Evolutionary conservation across 73 alveolate species (phyloP), one percentile per base, ranked within the genome.

Genomic region (Loxodes magnus): DNA sequence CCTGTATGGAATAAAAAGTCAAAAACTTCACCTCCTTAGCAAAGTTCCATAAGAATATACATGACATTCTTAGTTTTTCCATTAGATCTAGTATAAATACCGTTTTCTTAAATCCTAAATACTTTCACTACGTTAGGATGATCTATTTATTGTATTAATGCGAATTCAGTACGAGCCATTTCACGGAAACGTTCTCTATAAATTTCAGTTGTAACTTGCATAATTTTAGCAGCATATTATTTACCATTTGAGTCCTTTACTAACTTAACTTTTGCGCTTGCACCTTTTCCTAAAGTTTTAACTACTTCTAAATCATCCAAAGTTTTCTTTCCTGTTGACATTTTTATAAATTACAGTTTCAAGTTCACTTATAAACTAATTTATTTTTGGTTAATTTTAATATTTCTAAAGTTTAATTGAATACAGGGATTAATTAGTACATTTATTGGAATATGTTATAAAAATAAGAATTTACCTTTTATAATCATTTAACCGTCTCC

Each of bases 11-110:
- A 84, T 19, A 88, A 74, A 60, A 63, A 75, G 48, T 82, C 83
- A 54, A 77, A 82, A 23, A 88, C 56, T 30, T 79, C 97, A 9
- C 94, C 94, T 4, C 93, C 93, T 3, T 75, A 39, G 29, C 77
- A 68, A 22, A 71, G 78, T 64, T 88, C 97, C 66, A 88, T 51
- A 3, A 49, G 69, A 19, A 74, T 56, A 58, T 43, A 58, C 30
- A 55, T 16, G 23, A 62, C 78, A 0, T 44, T 26, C 16, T 68
- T 33, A 20, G 22, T 36, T 3, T 12, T 23, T 4, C 88, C 88
- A 41, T 27, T 23, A 15, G 42, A 10, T 37, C 58, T 53, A 24
- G 17, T 64, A 31, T 63, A 66, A 5, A 9, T 51, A 14, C 71
- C 79, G 15, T 33, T 58, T n/a, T 62, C 58, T 17, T 42, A 16